A percentile compares a stretch with the other conserved stretches of the same genome.
These are phyloP conservation scores for Drosera spatulata DNA, from an alignment of 179 eudicot species.

Conservation along the genomic window DNA sequence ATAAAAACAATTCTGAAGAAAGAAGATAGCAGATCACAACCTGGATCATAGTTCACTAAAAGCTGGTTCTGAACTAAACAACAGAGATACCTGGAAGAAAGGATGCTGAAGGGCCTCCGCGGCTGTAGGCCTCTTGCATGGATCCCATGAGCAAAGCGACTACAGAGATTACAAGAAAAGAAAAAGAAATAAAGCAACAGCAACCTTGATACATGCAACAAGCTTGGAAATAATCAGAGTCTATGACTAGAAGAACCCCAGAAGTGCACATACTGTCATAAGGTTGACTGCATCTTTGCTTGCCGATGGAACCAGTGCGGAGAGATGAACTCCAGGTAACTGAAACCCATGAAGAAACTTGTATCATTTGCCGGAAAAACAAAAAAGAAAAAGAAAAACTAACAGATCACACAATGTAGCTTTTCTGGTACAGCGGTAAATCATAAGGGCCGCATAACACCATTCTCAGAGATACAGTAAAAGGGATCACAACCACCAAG, in stretches of 20 bases:
- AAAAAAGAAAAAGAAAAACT: too few relatives aligned
- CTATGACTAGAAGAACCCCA: too few relatives aligned
- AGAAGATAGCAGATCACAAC: neutral
- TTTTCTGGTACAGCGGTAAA: too few relatives aligned
- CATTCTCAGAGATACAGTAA: too few relatives aligned
- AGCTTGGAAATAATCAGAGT: neutral
- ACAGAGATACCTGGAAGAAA: constrained; percentile 56
- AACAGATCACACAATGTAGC: too few relatives aligned
- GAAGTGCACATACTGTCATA: constrained; percentile 35
- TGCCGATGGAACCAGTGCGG: constrained; percentile 64
- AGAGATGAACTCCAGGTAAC: constrained; percentile 64
- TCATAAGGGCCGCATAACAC: too few relatives aligned
- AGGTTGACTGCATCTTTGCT: constrained; percentile 72
- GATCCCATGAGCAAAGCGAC: constrained; percentile 95
- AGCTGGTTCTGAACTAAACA: too few relatives aligned
- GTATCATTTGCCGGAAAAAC: neutral
- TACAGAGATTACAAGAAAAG: constrained; percentile 5
- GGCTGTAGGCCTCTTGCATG: constrained; percentile 90
- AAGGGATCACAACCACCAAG: too few relatives aligned
- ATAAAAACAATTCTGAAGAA: constrained; percentile 58
- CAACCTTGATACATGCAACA: neutral
- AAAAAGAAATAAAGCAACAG: too few relatives aligned
- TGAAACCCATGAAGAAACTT: constrained; percentile 9
- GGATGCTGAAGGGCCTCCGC: constrained; percentile 84
- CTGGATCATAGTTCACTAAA: too few relatives aligned